A percentile compares a stretch with the other conserved stretches of the same genome.
phyloP scores from a whole-genome alignment of 2,329 filamentous ascomycete genomes.

The Aphanocladium album region DNA sequence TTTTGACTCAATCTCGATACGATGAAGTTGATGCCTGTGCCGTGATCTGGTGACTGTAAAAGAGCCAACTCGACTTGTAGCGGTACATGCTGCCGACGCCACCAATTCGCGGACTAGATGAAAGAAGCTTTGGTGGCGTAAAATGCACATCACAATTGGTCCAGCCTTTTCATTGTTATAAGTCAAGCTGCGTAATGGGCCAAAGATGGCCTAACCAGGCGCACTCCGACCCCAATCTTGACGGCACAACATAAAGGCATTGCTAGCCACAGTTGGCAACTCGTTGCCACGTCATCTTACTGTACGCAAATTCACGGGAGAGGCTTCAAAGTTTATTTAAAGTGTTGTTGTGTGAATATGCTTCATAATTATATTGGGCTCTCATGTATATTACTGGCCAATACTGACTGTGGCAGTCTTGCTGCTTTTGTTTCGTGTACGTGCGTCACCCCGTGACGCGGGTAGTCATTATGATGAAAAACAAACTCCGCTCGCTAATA shows the following conservation, averaged over 20 bases:
- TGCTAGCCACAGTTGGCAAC: background rate
- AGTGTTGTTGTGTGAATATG: background rate
- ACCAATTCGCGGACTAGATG: background rate
- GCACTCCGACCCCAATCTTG: no score
- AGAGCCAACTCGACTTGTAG: no score
- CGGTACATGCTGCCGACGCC: background rate
- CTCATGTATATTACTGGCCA: background rate
- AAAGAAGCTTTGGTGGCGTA: background rate
- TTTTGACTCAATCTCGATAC: no score
- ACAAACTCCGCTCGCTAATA: background rate
- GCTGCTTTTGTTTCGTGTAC: background rate
- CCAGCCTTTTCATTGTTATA: background rate
- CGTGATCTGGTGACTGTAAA: no score
- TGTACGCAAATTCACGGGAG: background rate
- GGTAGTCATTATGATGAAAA: background rate
- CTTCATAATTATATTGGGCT: background rate
- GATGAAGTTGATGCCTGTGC: no score
- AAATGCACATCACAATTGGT: background rate
- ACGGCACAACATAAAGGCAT: no score
- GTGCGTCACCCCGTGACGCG: background rate
- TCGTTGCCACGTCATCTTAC: background rate
- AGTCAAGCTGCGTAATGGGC: no score
- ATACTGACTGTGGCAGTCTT: background rate
- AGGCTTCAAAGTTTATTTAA: background rate
- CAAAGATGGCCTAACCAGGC: no score